Base-by-base conservation (phyloP, 179 eudicot genomes). In the Beta corolliflora region DNA sequence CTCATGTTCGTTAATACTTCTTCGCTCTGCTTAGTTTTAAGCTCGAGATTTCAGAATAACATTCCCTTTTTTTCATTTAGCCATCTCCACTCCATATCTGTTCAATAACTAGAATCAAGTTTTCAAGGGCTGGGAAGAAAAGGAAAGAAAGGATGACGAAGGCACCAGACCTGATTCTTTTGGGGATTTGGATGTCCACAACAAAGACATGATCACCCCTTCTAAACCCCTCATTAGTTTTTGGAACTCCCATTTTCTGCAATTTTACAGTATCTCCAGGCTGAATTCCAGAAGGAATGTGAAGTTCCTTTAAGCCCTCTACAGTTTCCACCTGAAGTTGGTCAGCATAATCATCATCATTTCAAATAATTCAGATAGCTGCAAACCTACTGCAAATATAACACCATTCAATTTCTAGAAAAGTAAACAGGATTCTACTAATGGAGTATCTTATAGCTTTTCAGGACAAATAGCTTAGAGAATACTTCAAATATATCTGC, bases 131-230 rank as follows among this genome's bases (percentile, higher is more conserved):
- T 25, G 18, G 59, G 65, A 13, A 68, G 46, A 44, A 60, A 23
- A 44, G 11, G 75, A 74, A 41, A 52, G n/a, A 25, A 60, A 61
- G 44, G 36, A 54, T 77, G 54, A 41, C n/a, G 25, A 31, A 66
- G 76, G 67, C 21, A 23, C 72, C 88, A 81, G 77, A 95, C 99
- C 99, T 95, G 87, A 91, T 79, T 69, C 71, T 65, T 82, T 87
- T 90, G 25, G 99, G 99, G 79, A 95, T 92, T 81, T 75, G 86
- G 73, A 95, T 90, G 67, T 87, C 89, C 77, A 93, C 97, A 76
- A 89, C 77, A 81, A 95, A 92, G 60, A 89, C 85, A 88, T 95
- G 99, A 88, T 93, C 94, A 50, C 99, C 99, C 81, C 97, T 89
- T 67, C 74, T 82, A 60, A 89, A 92, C 74, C 84, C 91, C 61